Conservation (phyloP, 495 filamentous ascomycete species). For the Podospora didyma region DNA sequence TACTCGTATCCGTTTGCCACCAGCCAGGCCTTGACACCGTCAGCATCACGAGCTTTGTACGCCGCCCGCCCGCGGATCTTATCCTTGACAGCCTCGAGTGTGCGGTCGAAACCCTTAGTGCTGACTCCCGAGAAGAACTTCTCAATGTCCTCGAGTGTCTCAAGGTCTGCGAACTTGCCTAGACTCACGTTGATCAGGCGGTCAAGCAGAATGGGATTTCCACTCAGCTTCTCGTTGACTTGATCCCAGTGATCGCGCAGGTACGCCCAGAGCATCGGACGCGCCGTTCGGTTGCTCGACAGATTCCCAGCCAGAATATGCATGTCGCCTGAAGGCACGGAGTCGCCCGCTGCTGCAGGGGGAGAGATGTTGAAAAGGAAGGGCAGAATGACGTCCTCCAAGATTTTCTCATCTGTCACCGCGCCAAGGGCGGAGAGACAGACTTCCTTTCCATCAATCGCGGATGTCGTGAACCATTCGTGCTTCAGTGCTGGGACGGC, state of each 20-base stretch:
- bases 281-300: constrained; percentile 63
- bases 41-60: constrained; percentile 71
- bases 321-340: constrained; percentile 64
- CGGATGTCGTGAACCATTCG: constrained; percentile 74
- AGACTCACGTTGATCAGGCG: constrained; percentile 76
- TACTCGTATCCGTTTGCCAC: constrained; percentile 22
- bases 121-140: constrained; percentile 81
- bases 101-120: constrained; percentile 74
- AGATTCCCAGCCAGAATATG: constrained; percentile 73
- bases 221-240: constrained; percentile 61
- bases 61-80: constrained; percentile 71
- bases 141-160: constrained; percentile 71
- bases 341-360: constrained; percentile 40
- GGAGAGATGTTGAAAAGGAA: constrained; percentile 74
- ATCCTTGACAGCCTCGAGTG: constrained; percentile 73
- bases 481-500: constrained; percentile 69
- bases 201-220: constrained; percentile 81
- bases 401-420: constrained; percentile 62
- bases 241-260: constrained; percentile 73
- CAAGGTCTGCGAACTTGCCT: constrained; percentile 67
- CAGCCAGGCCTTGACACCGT: constrained; percentile 53
- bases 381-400: constrained; percentile 68
- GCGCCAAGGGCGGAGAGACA: constrained; percentile 73
- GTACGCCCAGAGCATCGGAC: constrained; percentile 75
- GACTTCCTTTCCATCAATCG: constrained; percentile 87